Conservation (phyloP, 2,329 filamentous ascomycete genomes). For the Blumeriella jaapii region DNA sequence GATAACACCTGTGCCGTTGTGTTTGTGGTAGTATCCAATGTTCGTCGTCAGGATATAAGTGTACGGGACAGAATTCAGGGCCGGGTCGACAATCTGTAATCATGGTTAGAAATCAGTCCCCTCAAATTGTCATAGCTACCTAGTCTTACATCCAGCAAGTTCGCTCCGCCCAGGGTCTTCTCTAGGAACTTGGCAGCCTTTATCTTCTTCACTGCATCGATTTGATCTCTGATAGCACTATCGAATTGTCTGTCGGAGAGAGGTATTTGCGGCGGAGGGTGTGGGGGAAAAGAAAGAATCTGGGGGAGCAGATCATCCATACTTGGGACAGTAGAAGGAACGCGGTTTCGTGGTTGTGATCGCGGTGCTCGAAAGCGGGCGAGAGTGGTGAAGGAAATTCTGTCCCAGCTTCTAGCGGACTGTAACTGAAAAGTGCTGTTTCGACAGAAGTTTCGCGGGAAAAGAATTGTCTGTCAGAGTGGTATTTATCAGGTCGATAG, state of each 20-base stretch:
- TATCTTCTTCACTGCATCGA: constrained; percentile 29
- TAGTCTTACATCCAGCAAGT: constrained; percentile 29
- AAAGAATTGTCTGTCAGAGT: no score
- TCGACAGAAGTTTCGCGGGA: no score
- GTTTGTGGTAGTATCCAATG: constrained; percentile 30
- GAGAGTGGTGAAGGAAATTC: not conserved
- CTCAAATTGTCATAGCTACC: not conserved
- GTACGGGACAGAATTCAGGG: constrained; percentile 47
- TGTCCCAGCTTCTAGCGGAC: constrained; percentile 4
- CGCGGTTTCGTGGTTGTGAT: no score
- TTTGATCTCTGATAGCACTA: constrained; percentile 30
- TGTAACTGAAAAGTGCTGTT: no score
- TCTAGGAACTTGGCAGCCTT: constrained; percentile 26
- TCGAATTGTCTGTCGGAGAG: constrained; percentile 33
- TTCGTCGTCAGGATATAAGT: constrained; percentile 40
- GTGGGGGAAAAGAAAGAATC: constrained; percentile 31
- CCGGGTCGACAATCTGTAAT: constrained; percentile 34
- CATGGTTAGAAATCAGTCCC: constrained; percentile 7
- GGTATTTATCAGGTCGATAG: no score
- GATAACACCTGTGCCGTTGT: constrained; percentile 13
- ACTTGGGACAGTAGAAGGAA: no score
- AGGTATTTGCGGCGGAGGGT: constrained; percentile 26
- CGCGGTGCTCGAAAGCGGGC: no score
- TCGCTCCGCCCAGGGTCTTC: constrained; percentile 26
- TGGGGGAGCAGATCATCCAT: constrained; percentile 29